Evolutionary conservation across 2,329 filamentous ascomycete species (phyloP).

Genomic region (Sporothrix humicola): DNA sequence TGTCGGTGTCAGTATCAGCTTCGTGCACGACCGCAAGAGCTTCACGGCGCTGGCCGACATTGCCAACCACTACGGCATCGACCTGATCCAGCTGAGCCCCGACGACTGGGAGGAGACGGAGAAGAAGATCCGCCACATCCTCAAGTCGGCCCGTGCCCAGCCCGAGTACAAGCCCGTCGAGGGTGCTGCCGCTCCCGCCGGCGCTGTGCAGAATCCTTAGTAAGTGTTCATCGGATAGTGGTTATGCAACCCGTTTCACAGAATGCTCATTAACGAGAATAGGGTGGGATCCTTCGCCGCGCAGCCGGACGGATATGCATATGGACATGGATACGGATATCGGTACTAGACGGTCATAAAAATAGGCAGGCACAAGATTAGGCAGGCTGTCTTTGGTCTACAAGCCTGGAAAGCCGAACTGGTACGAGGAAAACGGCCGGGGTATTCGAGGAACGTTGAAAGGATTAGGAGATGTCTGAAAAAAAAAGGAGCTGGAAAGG

Average conservation of each 20-base stretch:
- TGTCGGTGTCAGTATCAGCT: constrained; percentile 93
- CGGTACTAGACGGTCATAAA: too few species aligned
- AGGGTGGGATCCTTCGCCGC: not conserved
- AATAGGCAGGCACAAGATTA: too few species aligned
- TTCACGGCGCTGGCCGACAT: constrained; percentile 82
- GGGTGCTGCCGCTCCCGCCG: constrained; percentile 22
- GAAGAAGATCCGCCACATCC: constrained; percentile 77
- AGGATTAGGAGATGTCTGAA: not conserved
- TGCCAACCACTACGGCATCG: constrained; percentile 76
- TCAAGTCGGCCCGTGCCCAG: constrained; percentile 71
- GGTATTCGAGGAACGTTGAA: not conserved
- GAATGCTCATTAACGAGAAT: not conserved
- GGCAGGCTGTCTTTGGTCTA: too few species aligned
- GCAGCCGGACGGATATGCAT: too few species aligned
- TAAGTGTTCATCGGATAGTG: not conserved
- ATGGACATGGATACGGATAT: too few species aligned
- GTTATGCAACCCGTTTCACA: too few species aligned
- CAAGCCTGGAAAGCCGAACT: too few species aligned
- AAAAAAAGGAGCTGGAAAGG: not conserved
- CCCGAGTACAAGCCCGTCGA: constrained; percentile 47
- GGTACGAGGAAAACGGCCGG: too few species aligned
- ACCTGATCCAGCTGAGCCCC: constrained; percentile 80
- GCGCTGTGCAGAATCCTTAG: constrained; percentile 32
- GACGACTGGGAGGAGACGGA: constrained; percentile 92
- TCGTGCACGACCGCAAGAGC: constrained; percentile 85